Conservation (phyloP, 2,329 filamentous ascomycete species). For the Cladosporium sp. region DNA sequence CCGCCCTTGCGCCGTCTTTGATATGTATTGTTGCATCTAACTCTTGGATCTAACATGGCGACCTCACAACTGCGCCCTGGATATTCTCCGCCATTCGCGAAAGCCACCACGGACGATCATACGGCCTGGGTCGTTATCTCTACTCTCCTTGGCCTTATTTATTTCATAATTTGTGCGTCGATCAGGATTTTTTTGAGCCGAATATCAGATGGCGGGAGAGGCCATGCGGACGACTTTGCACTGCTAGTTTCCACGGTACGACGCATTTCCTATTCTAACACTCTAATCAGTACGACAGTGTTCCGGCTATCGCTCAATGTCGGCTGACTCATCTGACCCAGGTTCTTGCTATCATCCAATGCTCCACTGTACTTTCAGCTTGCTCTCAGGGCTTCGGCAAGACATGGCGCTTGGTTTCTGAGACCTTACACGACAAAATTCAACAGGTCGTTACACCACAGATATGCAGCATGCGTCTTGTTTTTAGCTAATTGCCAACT, state of each 20-base stretch:
- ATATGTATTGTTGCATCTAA: too few species aligned
- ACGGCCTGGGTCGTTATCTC: conserved; percentile 17
- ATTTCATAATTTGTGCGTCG: conserved; percentile 8
- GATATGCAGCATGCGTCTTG: not conserved
- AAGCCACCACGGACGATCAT: conserved; percentile 14
- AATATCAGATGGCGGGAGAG: conserved; percentile 4
- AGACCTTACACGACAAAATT: conserved; percentile 7
- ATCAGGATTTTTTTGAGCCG: conserved; percentile 11
- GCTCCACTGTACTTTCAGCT: conserved; percentile 13
- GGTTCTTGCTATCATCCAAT: conserved; percentile 13
- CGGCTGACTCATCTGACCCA: not conserved
- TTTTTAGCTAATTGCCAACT: not conserved
- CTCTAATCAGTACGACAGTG: not conserved
- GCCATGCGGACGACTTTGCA: conserved; percentile 13
- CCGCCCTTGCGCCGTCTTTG: too few species aligned
- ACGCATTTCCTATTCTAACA: too few species aligned
- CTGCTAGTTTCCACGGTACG: conserved; percentile 12
- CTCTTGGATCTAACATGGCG: too few species aligned
- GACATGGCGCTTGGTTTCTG: conserved; percentile 10
- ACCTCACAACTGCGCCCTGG: conserved; percentile 1
- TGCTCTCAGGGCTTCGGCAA: conserved; percentile 16
- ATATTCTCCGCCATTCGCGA: conserved; percentile 14
- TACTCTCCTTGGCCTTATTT: conserved; percentile 11
- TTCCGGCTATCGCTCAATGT: not conserved
- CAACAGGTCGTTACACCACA: not conserved